Evolutionary conservation across 306 rosid species (phyloP).

Genomic region (Erythrophleum fordii): DNA sequence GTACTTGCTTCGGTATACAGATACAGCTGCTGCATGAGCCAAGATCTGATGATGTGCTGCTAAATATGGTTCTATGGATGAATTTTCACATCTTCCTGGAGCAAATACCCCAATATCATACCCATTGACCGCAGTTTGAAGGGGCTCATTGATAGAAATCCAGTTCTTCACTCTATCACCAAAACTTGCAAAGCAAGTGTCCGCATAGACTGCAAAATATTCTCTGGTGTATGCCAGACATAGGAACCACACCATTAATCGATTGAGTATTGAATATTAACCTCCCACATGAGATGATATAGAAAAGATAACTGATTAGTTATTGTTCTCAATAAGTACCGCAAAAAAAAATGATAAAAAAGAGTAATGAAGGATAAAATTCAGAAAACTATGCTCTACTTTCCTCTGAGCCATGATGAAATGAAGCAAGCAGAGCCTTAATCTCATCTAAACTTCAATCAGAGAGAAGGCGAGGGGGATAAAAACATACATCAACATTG

Average conservation of each 20-base stretch:
- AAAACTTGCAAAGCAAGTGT: conserved; percentile 85
- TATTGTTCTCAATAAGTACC: neutral
- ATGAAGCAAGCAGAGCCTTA: neutral
- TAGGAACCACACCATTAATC: conserved; percentile 29
- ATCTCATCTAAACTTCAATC: neutral
- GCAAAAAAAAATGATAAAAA: neutral
- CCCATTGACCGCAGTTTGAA: conserved; percentile 86
- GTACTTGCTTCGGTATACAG: conserved; percentile 77
- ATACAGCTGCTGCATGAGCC: conserved; percentile 87
- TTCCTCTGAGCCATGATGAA: neutral
- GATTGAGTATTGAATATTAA: conserved; percentile 22
- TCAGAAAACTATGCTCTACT: neutral
- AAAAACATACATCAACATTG: neutral
- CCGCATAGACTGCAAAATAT: conserved; percentile 78
- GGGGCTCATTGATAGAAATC: conserved; percentile 90
- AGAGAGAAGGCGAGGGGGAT: neutral
- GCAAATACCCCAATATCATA: conserved; percentile 64
- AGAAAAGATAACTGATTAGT: neutral
- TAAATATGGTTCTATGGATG: conserved; percentile 72
- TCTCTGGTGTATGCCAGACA: conserved; percentile 61
- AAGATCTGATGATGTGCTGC: conserved; percentile 85
- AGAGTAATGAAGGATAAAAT: neutral
- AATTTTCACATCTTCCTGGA: conserved; percentile 77
- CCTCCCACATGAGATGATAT: neutral
- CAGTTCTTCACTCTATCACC: conserved; percentile 96